Percentiles rank a stretch among this genome's conserved stretches.
Conservation (phyloP, 2,329 filamentous ascomycete species). For the Rutstroemia sp. region DNA sequence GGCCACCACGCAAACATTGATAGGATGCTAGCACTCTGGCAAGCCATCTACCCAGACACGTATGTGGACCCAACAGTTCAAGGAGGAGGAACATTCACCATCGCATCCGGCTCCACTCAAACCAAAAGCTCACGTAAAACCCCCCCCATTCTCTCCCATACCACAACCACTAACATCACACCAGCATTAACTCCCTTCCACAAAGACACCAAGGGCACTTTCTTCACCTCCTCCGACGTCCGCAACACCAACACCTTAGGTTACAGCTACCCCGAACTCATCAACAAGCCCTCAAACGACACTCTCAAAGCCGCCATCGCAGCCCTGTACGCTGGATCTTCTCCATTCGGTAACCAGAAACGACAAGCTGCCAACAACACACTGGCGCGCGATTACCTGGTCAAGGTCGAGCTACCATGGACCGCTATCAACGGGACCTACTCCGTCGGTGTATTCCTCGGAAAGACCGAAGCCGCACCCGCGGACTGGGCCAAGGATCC, state of each 20-base stretch:
- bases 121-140: slow-evolving; percentile 2
- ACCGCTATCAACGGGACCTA: slow-evolving; percentile 27
- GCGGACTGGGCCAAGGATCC: slow-evolving; percentile 10
- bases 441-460: slow-evolving; percentile 30
- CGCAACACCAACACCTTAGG: slow-evolving; percentile 41
- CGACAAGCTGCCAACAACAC: background rate
- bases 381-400: slow-evolving; percentile 27
- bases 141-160: too few species aligned
- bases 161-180: slow-evolving; percentile 36
- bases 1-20: slow-evolving; percentile 51
- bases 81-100: slow-evolving; percentile 52
- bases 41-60: slow-evolving; percentile 58
- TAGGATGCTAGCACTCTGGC: slow-evolving; percentile 68
- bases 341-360: background rate
- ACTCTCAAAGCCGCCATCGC: slow-evolving; percentile 7
- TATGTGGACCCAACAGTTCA: slow-evolving; percentile 53
- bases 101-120: slow-evolving; percentile 27
- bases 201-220: slow-evolving; percentile 25
- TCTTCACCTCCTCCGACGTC: slow-evolving; percentile 1
- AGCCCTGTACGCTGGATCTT: background rate
- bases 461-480: slow-evolving; percentile 23
- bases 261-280: slow-evolving; percentile 62
- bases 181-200: slow-evolving; percentile 56
- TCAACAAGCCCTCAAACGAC: background rate
- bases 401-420: slow-evolving; percentile 27